Percentiles rank a stretch among this genome's conserved stretches.
phyloP scores from a whole-genome alignment of 1,284 basidiomycete genomes.

The Somion occarium region DNA sequence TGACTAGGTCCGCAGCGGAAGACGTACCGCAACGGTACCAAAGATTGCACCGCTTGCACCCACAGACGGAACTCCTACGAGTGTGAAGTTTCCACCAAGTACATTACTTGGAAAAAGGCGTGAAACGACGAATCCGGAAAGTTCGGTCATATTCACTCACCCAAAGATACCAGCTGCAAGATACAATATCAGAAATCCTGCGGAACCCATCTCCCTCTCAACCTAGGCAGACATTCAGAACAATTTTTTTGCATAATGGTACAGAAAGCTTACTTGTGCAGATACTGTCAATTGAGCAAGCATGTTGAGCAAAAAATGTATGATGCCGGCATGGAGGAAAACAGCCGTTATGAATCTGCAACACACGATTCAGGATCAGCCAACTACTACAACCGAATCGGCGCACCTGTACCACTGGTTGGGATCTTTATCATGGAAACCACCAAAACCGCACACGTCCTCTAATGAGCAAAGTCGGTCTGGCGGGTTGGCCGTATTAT shows the following conservation, averaged over 20 bases:
- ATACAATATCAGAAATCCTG: constrained; percentile 79
- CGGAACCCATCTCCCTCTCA: constrained; percentile 83
- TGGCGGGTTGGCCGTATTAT: constrained; percentile 73
- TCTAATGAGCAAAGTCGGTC: constrained; percentile 71
- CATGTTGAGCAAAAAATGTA: constrained; percentile 89
- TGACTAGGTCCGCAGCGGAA: not conserved
- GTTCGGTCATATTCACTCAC: constrained; percentile 29
- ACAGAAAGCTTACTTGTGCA: constrained; percentile 53
- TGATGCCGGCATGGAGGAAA: constrained; percentile 89
- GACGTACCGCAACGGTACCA: constrained; percentile 77
- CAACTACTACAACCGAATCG: too few species aligned
- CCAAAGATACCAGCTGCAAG: constrained; percentile 90
- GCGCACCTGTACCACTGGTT: constrained; percentile 85
- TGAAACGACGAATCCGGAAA: constrained; percentile 4
- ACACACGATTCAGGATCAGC: not conserved
- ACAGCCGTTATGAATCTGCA: constrained; percentile 78
- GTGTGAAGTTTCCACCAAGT: constrained; percentile 86
- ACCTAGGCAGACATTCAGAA: constrained; percentile 41
- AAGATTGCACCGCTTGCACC: constrained; percentile 95
- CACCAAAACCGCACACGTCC: constrained; percentile 86
- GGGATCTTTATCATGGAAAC: constrained; percentile 64
- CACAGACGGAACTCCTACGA: constrained; percentile 88
- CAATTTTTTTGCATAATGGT: not conserved
- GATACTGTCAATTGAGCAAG: constrained; percentile 79
- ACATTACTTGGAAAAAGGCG: constrained; percentile 50